Conservation (phyloP, 2,329 filamentous ascomycete genomes). For the Cladosporium halotolerans region DNA sequence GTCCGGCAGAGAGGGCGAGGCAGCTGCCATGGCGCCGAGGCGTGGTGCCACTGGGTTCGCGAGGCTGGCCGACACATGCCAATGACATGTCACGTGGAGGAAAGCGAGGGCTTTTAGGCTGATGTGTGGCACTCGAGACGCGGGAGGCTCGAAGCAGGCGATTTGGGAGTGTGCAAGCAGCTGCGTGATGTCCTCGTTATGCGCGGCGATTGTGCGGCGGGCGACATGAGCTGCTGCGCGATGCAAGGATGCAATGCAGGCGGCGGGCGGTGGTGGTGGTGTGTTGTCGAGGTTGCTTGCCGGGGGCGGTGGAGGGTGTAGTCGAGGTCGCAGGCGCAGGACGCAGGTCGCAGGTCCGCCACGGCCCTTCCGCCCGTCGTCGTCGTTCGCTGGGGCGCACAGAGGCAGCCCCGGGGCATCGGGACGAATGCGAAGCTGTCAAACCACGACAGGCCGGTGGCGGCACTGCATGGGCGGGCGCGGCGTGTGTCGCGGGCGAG, state of each 20-base stretch:
- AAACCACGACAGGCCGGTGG: conserved; percentile 1
- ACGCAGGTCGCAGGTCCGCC: background rate
- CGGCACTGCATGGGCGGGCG: background rate
- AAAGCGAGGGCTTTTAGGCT: background rate
- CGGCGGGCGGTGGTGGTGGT: too few relatives aligned
- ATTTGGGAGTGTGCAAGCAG: background rate
- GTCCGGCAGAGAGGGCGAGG: too few relatives aligned
- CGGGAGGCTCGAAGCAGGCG: background rate
- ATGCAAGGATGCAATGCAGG: too few relatives aligned
- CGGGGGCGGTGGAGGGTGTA: too few relatives aligned
- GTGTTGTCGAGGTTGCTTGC: too few relatives aligned
- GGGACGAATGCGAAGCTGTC: conserved; percentile 6
- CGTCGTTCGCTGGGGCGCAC: background rate
- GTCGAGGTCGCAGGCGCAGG: too few relatives aligned
- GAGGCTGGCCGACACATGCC: conserved; percentile 4
- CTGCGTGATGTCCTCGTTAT: background rate
- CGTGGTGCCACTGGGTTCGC: background rate
- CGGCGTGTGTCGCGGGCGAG: background rate
- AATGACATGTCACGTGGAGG: conserved; percentile 10
- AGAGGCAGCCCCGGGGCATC: background rate
- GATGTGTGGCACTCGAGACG: background rate
- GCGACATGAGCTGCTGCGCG: too few relatives aligned
- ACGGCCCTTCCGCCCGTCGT: background rate
- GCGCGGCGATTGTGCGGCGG: background rate
- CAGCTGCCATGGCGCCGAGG: background rate